These are phyloP conservation scores for Tylopilus plumbeoviolaceoides DNA, from an alignment of 768 basidiomycete species.

Conservation along the genomic window DNA sequence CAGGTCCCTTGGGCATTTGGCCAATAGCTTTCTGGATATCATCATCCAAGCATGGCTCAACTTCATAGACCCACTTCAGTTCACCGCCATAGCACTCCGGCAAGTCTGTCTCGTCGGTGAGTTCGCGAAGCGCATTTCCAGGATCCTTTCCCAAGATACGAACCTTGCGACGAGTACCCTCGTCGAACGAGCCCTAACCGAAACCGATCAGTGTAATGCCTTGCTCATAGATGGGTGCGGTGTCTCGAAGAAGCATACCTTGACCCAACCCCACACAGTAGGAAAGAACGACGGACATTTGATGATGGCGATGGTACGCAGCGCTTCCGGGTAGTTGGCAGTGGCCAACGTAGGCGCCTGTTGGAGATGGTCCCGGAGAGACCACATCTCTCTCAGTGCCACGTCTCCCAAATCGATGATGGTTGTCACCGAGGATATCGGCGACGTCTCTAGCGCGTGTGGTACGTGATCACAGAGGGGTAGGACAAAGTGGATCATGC, in stretches of 20 bases:
- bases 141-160: slow-evolving; percentile 65
- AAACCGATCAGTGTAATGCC: neutral
- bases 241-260: slow-evolving; percentile 36
- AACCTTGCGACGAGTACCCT: slow-evolving; percentile 73
- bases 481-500: slow-evolving; percentile 60
- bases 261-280: slow-evolving; percentile 82
- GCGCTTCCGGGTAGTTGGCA: slow-evolving; percentile 79
- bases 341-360: slow-evolving; percentile 73
- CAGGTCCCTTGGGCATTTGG: slow-evolving; percentile 54
- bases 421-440: slow-evolving; percentile 56
- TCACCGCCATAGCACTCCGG: slow-evolving; percentile 73
- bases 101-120: slow-evolving; percentile 48
- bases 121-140: slow-evolving; percentile 45
- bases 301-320: slow-evolving; percentile 62
- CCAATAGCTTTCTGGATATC: slow-evolving; percentile 43
- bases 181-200: slow-evolving; percentile 72
- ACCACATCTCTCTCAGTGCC: slow-evolving; percentile 64
- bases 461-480: slow-evolving; percentile 62
- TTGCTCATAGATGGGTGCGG: neutral
- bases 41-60: slow-evolving; percentile 62
- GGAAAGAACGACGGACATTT: slow-evolving; percentile 83
- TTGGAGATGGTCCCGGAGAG: slow-evolving; percentile 65
- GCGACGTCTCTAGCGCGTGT: slow-evolving; percentile 47
- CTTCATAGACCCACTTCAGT: slow-evolving; percentile 66
- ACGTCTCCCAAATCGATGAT: slow-evolving; percentile 72